A percentile compares a stretch with the other conserved stretches of the same genome.
Evolutionary conservation across 495 filamentous ascomycete genomes (phyloP).

Genomic region (Rhypophila decipiens): DNA sequence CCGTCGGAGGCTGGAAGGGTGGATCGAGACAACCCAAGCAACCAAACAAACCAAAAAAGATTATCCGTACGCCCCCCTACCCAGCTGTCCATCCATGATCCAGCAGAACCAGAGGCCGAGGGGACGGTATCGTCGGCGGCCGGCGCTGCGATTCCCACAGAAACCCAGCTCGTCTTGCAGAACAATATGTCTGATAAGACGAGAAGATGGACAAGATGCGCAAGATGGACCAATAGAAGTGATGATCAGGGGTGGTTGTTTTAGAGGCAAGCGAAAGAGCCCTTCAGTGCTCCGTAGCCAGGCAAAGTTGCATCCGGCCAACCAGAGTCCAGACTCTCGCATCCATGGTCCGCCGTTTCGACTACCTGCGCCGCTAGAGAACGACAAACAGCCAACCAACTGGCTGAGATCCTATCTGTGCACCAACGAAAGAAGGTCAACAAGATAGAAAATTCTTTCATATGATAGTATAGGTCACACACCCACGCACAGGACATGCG

Average conservation of each 20-base stretch:
- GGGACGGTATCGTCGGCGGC: slow-evolving; percentile 4
- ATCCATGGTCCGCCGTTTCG: background rate
- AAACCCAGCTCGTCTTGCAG: no score
- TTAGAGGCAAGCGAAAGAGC: no score
- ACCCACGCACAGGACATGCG: slow-evolving; percentile 3
- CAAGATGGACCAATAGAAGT: no score
- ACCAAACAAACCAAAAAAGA: no score
- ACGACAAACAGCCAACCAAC: background rate
- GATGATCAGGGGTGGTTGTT: slow-evolving; percentile 13
- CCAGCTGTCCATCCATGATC: background rate
- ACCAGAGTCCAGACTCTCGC: slow-evolving; percentile 3
- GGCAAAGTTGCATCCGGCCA: slow-evolving; percentile 3
- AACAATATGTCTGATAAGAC: slow-evolving; percentile 14
- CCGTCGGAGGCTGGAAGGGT: slow-evolving; percentile 14
- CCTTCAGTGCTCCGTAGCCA: no score
- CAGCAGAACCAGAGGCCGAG: background rate
- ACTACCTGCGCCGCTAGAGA: no score
- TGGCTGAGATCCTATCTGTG: no score
- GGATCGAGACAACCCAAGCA: no score
- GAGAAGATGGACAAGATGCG: slow-evolving; percentile 18
- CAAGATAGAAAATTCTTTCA: background rate
- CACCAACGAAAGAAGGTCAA: no score
- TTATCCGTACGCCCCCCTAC: no score
- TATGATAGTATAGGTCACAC: background rate
- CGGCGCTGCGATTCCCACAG: no score